phyloP scores from a whole-genome alignment of 2,329 filamentous ascomycete genomes.

The Fusarium zealandicum region DNA sequence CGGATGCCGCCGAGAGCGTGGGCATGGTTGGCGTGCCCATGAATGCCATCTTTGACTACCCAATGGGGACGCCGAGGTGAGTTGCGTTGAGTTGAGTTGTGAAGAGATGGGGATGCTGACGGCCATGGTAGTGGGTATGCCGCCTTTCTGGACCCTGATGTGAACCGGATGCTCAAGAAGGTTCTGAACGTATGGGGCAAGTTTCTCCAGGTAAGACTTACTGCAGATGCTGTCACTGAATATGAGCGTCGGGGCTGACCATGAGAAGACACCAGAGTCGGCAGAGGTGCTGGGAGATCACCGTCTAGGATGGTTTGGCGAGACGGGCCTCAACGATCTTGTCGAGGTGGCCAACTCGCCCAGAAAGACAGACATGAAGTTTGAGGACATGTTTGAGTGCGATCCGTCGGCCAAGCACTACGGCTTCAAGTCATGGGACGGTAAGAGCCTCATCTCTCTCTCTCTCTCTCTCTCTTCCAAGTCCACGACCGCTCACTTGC shows the following conservation, averaged over 20 bases:
- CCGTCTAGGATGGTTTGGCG: conserved; percentile 62
- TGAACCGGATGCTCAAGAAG: conserved; percentile 61
- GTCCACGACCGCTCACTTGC: background rate
- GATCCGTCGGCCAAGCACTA: conserved; percentile 61
- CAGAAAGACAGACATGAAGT: conserved; percentile 51
- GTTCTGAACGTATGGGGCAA: conserved; percentile 65
- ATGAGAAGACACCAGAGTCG: conserved; percentile 57
- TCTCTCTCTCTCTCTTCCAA: rapidly evolving
- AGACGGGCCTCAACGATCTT: conserved; percentile 55
- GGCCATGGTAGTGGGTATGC: conserved; percentile 52
- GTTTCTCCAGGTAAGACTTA: conserved; percentile 52
- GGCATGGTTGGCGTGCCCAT: conserved; percentile 64
- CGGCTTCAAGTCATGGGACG: conserved; percentile 73
- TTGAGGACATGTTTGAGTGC: conserved; percentile 68
- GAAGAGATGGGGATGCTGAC: conserved; percentile 1
- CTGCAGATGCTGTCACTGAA: no score
- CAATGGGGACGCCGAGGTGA: conserved; percentile 61
- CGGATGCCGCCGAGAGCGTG: conserved; percentile 57
- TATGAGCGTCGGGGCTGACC: background rate
- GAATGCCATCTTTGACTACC: conserved; percentile 61
- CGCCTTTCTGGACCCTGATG: conserved; percentile 62
- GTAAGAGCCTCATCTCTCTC: conserved; percentile 39
- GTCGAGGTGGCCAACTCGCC: conserved; percentile 60
- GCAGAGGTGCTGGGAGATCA: conserved; percentile 57
- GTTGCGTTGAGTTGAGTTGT: background rate